Percentiles rank a stretch among this genome's conserved stretches.
phyloP scores from a whole-genome alignment of 495 filamentous ascomycete genomes.

The Elaphomyces granulatus region DNA sequence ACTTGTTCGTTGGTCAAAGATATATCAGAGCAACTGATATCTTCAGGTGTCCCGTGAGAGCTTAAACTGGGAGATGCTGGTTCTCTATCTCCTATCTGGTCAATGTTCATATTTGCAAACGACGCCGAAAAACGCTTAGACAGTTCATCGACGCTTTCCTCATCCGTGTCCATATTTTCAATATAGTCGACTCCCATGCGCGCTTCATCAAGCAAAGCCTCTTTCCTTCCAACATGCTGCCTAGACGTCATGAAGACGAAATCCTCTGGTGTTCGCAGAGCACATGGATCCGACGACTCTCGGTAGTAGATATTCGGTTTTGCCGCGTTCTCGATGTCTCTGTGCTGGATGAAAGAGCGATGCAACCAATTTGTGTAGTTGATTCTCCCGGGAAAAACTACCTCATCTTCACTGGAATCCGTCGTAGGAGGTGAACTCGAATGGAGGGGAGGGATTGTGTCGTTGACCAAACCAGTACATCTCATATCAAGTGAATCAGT shows the following conservation, averaged over 20 bases:
- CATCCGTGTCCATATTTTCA: slow-evolving; percentile 1
- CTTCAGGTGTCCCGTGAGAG: not conserved
- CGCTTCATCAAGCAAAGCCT: too few relatives aligned
- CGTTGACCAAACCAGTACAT: not conserved
- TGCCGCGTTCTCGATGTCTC: not conserved
- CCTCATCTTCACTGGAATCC: slow-evolving; percentile 24
- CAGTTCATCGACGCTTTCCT: not conserved
- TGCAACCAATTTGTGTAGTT: not conserved
- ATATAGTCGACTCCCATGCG: not conserved
- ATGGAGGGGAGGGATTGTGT: not conserved
- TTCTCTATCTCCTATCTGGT: not conserved
- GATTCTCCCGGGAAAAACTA: slow-evolving; percentile 26
- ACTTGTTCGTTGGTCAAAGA: not conserved
- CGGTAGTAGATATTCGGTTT: too few relatives aligned
- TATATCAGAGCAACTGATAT: not conserved
- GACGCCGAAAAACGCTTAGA: not conserved
- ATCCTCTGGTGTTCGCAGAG: too few relatives aligned
- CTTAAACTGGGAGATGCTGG: not conserved
- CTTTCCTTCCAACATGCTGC: too few relatives aligned
- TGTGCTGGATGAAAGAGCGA: not conserved
- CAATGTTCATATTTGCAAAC: not conserved
- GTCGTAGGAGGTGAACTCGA: not conserved
- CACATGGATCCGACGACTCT: too few relatives aligned
- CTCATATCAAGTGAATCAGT: not conserved
- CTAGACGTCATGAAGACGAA: too few relatives aligned